Conservation (phyloP, 176 grass and related monocot genomes). For the Cenchrus purpureus region DNA sequence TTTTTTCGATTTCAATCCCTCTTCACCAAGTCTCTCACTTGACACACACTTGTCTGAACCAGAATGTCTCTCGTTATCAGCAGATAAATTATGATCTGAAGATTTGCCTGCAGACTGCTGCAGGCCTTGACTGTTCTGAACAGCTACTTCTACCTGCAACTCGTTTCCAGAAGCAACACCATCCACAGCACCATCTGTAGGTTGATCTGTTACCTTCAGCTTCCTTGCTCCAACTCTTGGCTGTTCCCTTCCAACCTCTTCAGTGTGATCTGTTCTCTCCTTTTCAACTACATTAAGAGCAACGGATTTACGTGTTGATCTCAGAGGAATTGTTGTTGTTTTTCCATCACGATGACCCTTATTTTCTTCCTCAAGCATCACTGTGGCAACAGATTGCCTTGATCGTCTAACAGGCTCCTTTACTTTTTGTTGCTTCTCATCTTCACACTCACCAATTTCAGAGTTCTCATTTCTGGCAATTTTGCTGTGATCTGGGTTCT, state of each 20-base stretch:
- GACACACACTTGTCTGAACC: not conserved
- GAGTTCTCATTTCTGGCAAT: not conserved
- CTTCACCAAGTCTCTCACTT: not conserved
- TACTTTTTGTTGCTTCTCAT: slow-evolving; percentile 21
- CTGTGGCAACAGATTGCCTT: slow-evolving; percentile 18
- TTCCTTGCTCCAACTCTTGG: not conserved
- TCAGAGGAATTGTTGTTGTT: not conserved
- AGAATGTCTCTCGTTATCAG: not conserved
- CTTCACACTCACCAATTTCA: not conserved
- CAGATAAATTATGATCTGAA: slow-evolving; percentile 11
- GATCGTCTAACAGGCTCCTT: slow-evolving; percentile 15
- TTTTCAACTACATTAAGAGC: slow-evolving; percentile 14
- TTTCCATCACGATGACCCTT: slow-evolving; percentile 5
- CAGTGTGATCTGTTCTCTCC: not conserved
- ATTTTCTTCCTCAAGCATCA: not conserved
- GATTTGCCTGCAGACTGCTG: slow-evolving; percentile 3
- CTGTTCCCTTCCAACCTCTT: slow-evolving; percentile 12
- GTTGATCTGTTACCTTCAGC: not conserved
- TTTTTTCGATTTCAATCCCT: slow-evolving; percentile 3
- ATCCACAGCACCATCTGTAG: not conserved
- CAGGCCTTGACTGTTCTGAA: not conserved
- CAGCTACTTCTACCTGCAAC: not conserved
- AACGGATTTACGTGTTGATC: slow-evolving; percentile 14
- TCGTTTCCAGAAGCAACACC: not conserved
- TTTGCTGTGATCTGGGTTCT: not conserved